Conservation (phyloP, 2,329 filamentous ascomycete genomes). For the Clonostachys solani region DNA sequence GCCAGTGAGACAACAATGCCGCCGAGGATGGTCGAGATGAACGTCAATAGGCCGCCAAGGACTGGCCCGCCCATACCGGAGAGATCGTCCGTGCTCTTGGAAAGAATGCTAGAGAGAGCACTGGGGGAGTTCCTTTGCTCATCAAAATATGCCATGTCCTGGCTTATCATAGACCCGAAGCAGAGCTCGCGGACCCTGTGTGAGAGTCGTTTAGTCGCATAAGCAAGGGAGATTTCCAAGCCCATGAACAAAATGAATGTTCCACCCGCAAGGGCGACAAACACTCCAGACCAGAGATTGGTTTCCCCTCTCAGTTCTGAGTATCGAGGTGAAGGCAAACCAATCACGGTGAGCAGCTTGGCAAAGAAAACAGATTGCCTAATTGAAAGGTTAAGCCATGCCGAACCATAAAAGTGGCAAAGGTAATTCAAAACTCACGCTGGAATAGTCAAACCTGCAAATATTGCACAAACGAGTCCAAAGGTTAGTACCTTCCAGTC, state of each 20-base stretch:
- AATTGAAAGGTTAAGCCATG: slow-evolving; percentile 34
- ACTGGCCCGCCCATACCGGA: slow-evolving; percentile 36
- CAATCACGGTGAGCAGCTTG: slow-evolving; percentile 29
- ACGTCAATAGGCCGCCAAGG: slow-evolving; percentile 23
- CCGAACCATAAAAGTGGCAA: too few species aligned
- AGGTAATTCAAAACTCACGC: too few species aligned
- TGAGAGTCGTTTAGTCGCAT: slow-evolving; percentile 46
- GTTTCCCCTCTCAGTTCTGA: slow-evolving; percentile 17
- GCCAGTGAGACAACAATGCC: slow-evolving; percentile 59
- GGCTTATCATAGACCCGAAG: slow-evolving; percentile 24
- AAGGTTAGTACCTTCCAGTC: too few species aligned
- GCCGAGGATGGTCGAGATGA: slow-evolving; percentile 64
- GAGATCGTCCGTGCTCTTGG: slow-evolving; percentile 28
- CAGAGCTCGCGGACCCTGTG: slow-evolving; percentile 77
- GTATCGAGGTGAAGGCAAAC: too few species aligned
- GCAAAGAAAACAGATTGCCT: slow-evolving; percentile 70
- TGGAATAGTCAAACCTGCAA: too few species aligned
- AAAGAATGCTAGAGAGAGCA: slow-evolving; percentile 25
- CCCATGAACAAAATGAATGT: slow-evolving; percentile 25
- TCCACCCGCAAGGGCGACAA: slow-evolving; percentile 35
- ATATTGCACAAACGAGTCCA: too few species aligned
- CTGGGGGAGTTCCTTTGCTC: slow-evolving; percentile 30
- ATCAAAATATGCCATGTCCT: slow-evolving; percentile 37
- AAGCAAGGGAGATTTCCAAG: slow-evolving; percentile 10
- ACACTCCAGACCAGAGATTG: slow-evolving; percentile 40